A percentile compares a stretch with the other conserved stretches of the same genome.
Evolutionary conservation across 495 filamentous ascomycete species (phyloP).

Genomic region (Articulospora tetracladia): DNA sequence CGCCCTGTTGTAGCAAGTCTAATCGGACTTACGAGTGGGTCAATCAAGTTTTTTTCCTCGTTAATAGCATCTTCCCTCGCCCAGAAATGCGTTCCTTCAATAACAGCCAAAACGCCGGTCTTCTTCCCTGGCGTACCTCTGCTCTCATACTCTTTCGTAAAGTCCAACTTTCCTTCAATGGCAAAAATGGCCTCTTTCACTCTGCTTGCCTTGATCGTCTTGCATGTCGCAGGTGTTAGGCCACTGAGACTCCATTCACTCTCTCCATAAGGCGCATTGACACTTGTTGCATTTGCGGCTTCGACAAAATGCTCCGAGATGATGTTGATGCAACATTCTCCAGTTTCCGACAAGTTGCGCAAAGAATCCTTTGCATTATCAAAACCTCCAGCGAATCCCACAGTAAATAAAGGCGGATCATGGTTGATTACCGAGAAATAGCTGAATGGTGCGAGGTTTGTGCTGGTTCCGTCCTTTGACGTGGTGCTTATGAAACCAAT

Average conservation of each 20-base stretch:
- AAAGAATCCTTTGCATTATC: slow-evolving; percentile 68
- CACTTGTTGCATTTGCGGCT: slow-evolving; percentile 74
- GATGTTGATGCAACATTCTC: slow-evolving; percentile 84
- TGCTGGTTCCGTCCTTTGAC: slow-evolving; percentile 38
- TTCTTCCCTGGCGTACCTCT: slow-evolving; percentile 62
- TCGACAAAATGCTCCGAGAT: slow-evolving; percentile 82
- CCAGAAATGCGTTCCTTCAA: slow-evolving; percentile 89
- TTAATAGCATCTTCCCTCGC: slow-evolving; percentile 85
- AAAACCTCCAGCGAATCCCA: slow-evolving; percentile 62
- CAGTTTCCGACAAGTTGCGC: slow-evolving; percentile 62
- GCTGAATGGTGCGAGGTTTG: slow-evolving; percentile 83
- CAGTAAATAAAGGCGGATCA: slow-evolving; percentile 84
- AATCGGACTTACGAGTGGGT: slow-evolving; percentile 44
- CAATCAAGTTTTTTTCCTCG: slow-evolving; percentile 65
- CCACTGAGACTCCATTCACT: slow-evolving; percentile 82
- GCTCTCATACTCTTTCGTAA: slow-evolving; percentile 71
- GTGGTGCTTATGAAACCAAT: slow-evolving; percentile 52
- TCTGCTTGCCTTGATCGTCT: slow-evolving; percentile 63
- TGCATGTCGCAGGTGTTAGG: slow-evolving; percentile 65
- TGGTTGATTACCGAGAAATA: slow-evolving; percentile 82
- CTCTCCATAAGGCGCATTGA: slow-evolving; percentile 75
- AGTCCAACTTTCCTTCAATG: slow-evolving; percentile 73
- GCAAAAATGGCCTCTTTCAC: slow-evolving; percentile 80
- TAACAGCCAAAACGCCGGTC: slow-evolving; percentile 66
- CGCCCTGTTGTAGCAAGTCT: not conserved